Evolutionary conservation across 2,329 filamentous ascomycete genomes (phyloP), one percentile per base, ranked within the genome.

Genomic region (Massarina eburnea): DNA sequence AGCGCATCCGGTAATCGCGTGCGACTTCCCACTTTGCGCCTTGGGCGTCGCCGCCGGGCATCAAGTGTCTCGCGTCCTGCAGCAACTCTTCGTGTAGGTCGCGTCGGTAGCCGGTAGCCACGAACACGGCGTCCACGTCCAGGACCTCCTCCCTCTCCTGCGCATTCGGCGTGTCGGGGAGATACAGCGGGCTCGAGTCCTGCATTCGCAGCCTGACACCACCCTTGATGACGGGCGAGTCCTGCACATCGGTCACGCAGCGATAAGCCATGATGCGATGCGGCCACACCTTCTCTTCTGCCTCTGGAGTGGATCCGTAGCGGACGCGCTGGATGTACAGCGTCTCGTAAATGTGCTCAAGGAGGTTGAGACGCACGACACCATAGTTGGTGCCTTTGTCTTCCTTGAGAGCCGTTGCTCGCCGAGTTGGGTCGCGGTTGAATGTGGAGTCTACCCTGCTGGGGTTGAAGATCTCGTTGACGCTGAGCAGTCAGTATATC

Each of bases 401-500:
- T 41, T 84, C 83, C 14, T 77, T 73, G 41, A 96, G 75, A 20
- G 76, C 76, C 12, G 74, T 71, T 24, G 79, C 74, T 39, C 91
- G 86, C 50, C 84, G 77, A 35, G 77, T 75, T 1, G 84, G 73
- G 0, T 85, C 76, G 55, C 85, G 83, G 39, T 81, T 75, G 74
- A 84, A 96, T 57, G 95, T 81, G 35, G 78, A 77, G 67, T 95
- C 88, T 22, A 95, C 84, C 48, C 85, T 87, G 26, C 86, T 84
- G 1, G 92, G 92, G 73, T 97, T 91, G 77, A 97, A 97, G 65
- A 97, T 89, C 62, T 94, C 91, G 71, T 97, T 97, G 59, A 97
- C 91, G 61, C 88, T 91, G 53, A 39, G 19, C 1, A 7, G 42
- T 75, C 55, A 75, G 62, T 38, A 26, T 21, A 36, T 9, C 26